A percentile compares a stretch with the other conserved stretches of the same genome.
Evolutionary conservation across 78 protist species (phyloP).

Genomic region (Tieghemostelium lacteum): DNA sequence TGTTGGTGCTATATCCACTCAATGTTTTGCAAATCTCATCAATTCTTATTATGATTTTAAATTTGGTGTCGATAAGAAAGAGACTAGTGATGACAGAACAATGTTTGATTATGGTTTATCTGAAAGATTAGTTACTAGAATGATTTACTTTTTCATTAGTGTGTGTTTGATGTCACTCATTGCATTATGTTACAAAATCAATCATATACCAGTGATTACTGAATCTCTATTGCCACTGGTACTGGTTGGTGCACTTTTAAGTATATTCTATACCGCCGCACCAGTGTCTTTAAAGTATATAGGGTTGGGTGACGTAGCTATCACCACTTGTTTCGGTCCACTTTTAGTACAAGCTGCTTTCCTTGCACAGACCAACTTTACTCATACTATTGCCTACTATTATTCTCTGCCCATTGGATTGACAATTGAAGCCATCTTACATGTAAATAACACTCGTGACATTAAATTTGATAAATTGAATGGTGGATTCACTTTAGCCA

Average conservation of each 20-base stretch:
- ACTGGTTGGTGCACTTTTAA: conserved; percentile 9
- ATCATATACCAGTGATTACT: not conserved
- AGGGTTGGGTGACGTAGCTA: conserved; percentile 75
- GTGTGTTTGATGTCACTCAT: not conserved
- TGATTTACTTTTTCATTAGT: conserved; percentile 2
- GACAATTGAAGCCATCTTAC: conserved; percentile 56
- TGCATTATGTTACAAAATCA: not conserved
- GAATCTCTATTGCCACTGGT: conserved; percentile 30
- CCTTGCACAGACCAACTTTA: conserved; percentile 19
- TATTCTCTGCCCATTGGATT: conserved; percentile 66
- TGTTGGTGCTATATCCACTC: conserved; percentile 52
- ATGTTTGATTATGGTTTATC: conserved; percentile 71
- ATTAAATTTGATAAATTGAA: conserved; percentile 33
- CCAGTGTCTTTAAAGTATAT: conserved; percentile 62
- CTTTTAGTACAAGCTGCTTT: conserved; percentile 46
- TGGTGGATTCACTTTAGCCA: conserved; percentile 38
- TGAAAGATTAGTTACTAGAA: not conserved
- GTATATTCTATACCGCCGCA: conserved; percentile 24
- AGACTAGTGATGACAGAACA: conserved; percentile 68
- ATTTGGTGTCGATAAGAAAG: conserved; percentile 27
- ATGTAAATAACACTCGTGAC: conserved; percentile 76
- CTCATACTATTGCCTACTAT: not conserved
- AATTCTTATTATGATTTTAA: conserved; percentile 47
- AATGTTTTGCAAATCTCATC: conserved; percentile 45
- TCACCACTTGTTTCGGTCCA: conserved; percentile 68